Base-by-base conservation (phyloP, 1,139 yeast species). In the Geotrichum fermentans region DNA sequence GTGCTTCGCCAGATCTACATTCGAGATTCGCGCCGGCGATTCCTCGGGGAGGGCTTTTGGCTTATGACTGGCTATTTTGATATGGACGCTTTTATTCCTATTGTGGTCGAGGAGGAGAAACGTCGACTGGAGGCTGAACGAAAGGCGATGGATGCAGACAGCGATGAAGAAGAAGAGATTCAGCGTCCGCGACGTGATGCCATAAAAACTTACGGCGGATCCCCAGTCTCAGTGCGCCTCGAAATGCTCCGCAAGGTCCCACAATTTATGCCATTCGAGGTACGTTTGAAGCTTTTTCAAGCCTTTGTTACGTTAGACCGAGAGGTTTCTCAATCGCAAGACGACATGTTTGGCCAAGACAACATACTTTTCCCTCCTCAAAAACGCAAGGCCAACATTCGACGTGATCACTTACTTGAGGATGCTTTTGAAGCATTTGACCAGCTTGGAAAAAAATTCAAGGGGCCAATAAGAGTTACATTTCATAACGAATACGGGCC, bases 401-500 rank as follows among this genome's bases (percentile, higher is more conserved):
- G 88, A 42, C 76, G 98, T 53, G 89, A 82, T 17, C 69, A 75
- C 53, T 59, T 87, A 17, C 65, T 89, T 10, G 82, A 82, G 41
- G 97, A 89, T 69, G 95, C 96, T 0, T 86, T 72, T 61, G 69
- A 73, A 2, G 74, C 72, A 4, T 82, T 82, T 60, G 72, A 73
- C 47, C 65, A 67, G 4, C 57, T 71, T 17, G 78, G 80, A 0
- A 63, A 69, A 5, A 69, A 70, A 16, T 77, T 92, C 63, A 87
- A 84, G 59, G 64, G 75, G 21, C 74, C 72, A 33, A 66, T 90
- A 14, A 71, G 77, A 1, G 89, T 92, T 2, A 74, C 76, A 5
- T 89, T 92, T 60, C 71, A 70, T 45, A 85, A 86, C 60, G 78
- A 82, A 52, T 78, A 82, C 65, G 96, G 95, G 0, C 77, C 72